A percentile compares a stretch with the other conserved stretches of the same genome.
Conservation (phyloP, 2,329 filamentous ascomycete species). For the Xylariaceae sp. region DNA sequence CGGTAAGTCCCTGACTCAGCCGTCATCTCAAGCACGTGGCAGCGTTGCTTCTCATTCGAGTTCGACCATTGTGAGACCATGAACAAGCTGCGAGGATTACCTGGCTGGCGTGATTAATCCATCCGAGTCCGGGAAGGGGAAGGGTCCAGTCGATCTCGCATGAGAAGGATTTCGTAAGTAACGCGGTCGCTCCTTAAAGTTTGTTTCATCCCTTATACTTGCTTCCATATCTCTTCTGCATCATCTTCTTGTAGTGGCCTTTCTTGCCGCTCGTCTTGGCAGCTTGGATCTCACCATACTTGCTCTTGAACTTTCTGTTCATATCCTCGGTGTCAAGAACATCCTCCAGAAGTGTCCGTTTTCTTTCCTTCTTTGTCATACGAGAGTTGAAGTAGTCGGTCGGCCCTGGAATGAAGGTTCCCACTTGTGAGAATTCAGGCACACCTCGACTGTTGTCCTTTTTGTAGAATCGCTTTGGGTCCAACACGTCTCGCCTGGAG, state of each 20-base stretch:
- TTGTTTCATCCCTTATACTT: conserved; percentile 24
- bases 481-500: not conserved
- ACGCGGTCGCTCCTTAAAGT: not conserved
- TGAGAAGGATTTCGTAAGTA: not conserved
- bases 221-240: conserved; percentile 37
- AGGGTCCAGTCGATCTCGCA: too few relatives aligned
- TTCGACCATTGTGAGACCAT: not conserved
- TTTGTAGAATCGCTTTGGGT: conserved; percentile 55
- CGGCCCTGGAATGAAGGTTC: conserved; percentile 81
- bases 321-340: conserved; percentile 65
- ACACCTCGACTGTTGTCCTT: conserved; percentile 71
- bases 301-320: conserved; percentile 73
- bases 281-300: conserved; percentile 80
- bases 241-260: conserved; percentile 77
- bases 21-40: too few relatives aligned
- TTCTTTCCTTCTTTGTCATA: conserved; percentile 81
- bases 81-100: not conserved
- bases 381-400: conserved; percentile 82
- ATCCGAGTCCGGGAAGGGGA: too few relatives aligned
- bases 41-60: not conserved
- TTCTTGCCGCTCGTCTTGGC: conserved; percentile 86
- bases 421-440: conserved; percentile 84
- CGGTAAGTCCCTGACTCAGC: too few relatives aligned
- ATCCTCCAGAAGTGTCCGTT: conserved; percentile 82
- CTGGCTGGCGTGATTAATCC: not conserved